Evolutionary conservation across 1,284 basidiomycete species (phyloP), one percentile per base, ranked within the genome.

Genomic region (Takashimella tepidaria): DNA sequence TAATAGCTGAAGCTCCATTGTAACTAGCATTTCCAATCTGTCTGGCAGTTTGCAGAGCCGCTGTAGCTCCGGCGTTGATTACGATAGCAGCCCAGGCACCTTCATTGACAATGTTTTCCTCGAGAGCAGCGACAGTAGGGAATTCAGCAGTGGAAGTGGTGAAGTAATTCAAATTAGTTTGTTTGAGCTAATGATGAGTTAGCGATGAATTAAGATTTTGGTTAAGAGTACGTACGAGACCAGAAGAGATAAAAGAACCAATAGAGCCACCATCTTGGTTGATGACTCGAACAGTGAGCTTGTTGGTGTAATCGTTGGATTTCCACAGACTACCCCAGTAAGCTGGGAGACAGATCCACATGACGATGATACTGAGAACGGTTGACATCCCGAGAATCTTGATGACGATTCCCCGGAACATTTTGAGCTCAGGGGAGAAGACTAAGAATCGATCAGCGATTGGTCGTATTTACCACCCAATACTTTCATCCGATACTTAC

Each of bases 251-350:
- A 0, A 65, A 63, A 19, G 67, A 56, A 4, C 79, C 79, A 37
- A 81, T 66, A 3, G 65, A 65, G 0, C 71, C 72, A 20, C 73
- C 75, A 59, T 81, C 80, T 31, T 77, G 72, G 64, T 81, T 75
- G 52, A 81, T 73, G 47, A 80, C 73, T 60, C 77, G 76, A 1
- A 77, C 75, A 6, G 73, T 72, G 20, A 81, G 69, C 46, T 76
- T 76, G 47, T 75, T 65, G 3, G 75, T 77, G 55, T 72, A 74
- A 8, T 50, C 42, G 49, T 72, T 66, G 5, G 68, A 51, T 54
- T 71, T 66, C 70, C 70, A 74, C 13, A 73, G 67, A 10, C 77
- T 77, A 19, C 78, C 79, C 78, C 78, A 80, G 61, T 79, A 80
- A 4, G 73, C 37, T 4, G 72, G 68, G 1, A 69, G 59, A 54